Base-by-base conservation (phyloP, 2,329 filamentous ascomycete genomes). In the Verticillium tricorpus region DNA sequence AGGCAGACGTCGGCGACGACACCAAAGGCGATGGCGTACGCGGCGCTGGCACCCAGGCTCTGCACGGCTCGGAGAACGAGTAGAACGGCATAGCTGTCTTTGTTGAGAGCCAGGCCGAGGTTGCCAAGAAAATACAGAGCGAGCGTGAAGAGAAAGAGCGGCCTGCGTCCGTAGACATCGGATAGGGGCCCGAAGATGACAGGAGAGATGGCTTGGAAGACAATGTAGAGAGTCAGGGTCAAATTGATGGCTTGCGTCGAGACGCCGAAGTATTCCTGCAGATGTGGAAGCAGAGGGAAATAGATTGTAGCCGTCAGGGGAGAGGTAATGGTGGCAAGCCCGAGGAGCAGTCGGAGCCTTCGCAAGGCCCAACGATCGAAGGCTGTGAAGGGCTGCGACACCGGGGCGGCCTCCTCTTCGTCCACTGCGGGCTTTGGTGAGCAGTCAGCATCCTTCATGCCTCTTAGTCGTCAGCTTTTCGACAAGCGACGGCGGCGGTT, bases 1-100 rank as follows among this genome's bases (percentile, higher is more conserved):
- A 83, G 85, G 0, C 81, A 80, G 4, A 88, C 76, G 66, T 89
- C 87, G 1, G 81, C 82, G 3, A 89, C 80, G 0, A 88, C 80
- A 0, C 80, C 86, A 2, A 69, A 67, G 6, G 71, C 70, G 19
- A 90, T 74, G 0, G 86, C 80, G 28, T 87, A 77, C 0, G 84
- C 86, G 7, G 82, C 82, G 39, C 80, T 82, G 63, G 79, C 82
- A 0, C 85, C 84, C 0, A 78, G 73, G 55, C 78, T 82, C 64
- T 87, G 84, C 4, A 86, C 62, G 64, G 78, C 79, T 9, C 84
- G 73, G 14, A 86, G 69, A 1, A 83, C 70, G 12, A 86, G 63
- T 12, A 87, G 70, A 0, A 78, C 74, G 0, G 74, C 71, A 63
- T 78, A 83, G 63, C 71, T 77, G 6, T 71, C 75, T 57, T 80